Evolutionary conservation across 352 stramenopile species (phyloP), one percentile per base, ranked within the genome.

Genomic region (Phytophthora pinifolia): DNA sequence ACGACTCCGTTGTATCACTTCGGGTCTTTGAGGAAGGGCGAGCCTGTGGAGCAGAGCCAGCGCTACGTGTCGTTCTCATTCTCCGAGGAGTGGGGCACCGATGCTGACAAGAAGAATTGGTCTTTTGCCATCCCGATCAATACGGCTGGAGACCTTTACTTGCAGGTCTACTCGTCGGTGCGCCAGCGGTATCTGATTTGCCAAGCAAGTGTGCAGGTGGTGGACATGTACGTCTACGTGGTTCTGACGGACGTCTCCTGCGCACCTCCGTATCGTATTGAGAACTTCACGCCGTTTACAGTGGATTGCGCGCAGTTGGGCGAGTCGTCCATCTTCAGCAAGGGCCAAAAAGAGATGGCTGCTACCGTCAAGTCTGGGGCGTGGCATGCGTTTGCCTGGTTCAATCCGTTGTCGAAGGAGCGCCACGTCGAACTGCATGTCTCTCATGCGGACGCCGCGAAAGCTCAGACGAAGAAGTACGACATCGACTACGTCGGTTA

Each of bases 211-310:
- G 80, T 95, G 15, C 85, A 95, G 49, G 77, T 95, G 20, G 78
- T 95, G n/a, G 85, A 91, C 32, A 90, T 90, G 77, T 92, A 95
- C 48, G 75, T 95, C 14, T 95, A 93, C 55, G 83, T 95, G 10
- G 84, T 93, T 45, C 55, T 95, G 42, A 92, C 70, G 18, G 85
- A 95, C 56, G 79, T 88, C 9, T 95, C 83, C 0, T 83, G 75
- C 18, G 74, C 80, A 14, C 85, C 85, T 7, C 85, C 85, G 14
- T 95, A 92, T 60, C 81, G 85, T 7, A 86, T 95, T 39, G 85
- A 95, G 65, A 95, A 95, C 60, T 95, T 83, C 55, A 92, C 85
- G n/a, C 83, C 80, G 38, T 93, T 85, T 48, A 83, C 60, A 31
- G 74, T 91, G n/a, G 76, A 89, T 17, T 90, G 72, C 46, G 77